A percentile compares a stretch with the other conserved stretches of the same genome.
phyloP scores from a whole-genome alignment of 768 basidiomycete genomes.

The Albatrellus ellisii region DNA sequence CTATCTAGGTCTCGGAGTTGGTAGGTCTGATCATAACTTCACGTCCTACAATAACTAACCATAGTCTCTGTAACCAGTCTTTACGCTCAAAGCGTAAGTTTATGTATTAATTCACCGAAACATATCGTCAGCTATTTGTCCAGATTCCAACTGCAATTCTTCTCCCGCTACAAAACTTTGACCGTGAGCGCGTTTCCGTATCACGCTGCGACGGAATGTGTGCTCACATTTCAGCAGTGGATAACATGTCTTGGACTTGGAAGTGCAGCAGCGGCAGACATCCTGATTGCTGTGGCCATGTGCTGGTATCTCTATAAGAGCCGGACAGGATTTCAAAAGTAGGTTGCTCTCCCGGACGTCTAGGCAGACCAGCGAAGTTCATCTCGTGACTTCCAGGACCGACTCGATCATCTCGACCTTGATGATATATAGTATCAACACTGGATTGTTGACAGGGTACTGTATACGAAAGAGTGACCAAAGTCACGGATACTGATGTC shows the following conservation, averaged over 20 bases:
- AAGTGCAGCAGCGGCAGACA: conserved; percentile 34
- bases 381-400: conserved; percentile 12
- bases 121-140: not conserved
- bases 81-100: conserved; percentile 31
- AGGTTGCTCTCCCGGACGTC: conserved; percentile 6
- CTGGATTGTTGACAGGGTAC: conserved; percentile 17
- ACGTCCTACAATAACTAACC: not conserved
- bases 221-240: conserved; percentile 23
- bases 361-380: not conserved
- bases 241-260: conserved; percentile 32
- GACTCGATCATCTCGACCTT: conserved; percentile 16
- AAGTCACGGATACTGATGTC: not conserved
- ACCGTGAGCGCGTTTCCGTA: conserved; percentile 23
- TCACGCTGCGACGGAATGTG: conserved; percentile 20
- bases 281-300: conserved; percentile 34
- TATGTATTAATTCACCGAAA: not conserved
- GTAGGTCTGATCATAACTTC: conserved; percentile 10
- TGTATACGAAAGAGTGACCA: too few relatives aligned
- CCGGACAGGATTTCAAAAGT: conserved; percentile 34
- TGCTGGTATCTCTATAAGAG: conserved; percentile 35
- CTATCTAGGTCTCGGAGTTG: conserved; percentile 11
- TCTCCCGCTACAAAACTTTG: conserved; percentile 12
- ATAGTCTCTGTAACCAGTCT: conserved; percentile 21
- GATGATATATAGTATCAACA: conserved; percentile 18
- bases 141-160: too few relatives aligned